Evolutionary conservation across 2,329 filamentous ascomycete genomes (phyloP).

Genomic region (Fonsecaea erecta): DNA sequence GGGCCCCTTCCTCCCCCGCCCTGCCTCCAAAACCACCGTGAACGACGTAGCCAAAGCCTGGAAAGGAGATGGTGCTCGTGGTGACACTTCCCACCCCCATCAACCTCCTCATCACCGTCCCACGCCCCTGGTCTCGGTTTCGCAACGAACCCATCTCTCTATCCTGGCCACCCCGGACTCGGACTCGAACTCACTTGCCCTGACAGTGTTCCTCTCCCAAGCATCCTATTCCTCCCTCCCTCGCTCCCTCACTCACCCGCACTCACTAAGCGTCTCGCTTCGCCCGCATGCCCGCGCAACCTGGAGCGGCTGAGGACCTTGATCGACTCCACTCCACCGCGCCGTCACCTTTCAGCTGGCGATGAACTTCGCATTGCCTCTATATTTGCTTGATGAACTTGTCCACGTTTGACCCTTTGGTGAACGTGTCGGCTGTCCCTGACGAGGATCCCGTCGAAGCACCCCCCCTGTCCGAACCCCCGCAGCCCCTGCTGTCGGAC

Average conservation of each 20-base stretch:
- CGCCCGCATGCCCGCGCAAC: neutral
- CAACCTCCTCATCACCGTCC: neutral
- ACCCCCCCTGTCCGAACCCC: neutral
- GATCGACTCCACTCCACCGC: neutral
- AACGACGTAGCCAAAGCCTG: neutral
- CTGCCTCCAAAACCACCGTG: neutral
- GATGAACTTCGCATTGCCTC: neutral
- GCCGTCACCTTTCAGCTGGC: constrained; percentile 1
- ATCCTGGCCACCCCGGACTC: neutral
- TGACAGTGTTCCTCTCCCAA: neutral
- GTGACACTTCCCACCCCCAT: neutral
- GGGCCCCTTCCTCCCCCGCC: neutral
- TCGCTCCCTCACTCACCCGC: neutral
- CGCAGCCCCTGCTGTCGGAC: neutral
- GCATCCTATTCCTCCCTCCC: neutral
- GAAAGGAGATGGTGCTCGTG: too few species aligned
- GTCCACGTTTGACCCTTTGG: neutral
- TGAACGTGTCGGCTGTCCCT: neutral
- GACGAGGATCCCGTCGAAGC: neutral
- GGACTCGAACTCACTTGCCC: neutral
- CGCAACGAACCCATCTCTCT: neutral
- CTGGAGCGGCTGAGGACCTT: constrained; percentile 4
- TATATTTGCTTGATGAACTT: neutral
- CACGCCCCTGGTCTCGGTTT: neutral
- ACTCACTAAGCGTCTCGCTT: neutral